Percentiles rank a stretch among this genome's conserved stretches.
These are phyloP conservation scores for Angomonas deanei DNA, from an alignment of 208 protist genomes.

Conservation along the genomic window DNA sequence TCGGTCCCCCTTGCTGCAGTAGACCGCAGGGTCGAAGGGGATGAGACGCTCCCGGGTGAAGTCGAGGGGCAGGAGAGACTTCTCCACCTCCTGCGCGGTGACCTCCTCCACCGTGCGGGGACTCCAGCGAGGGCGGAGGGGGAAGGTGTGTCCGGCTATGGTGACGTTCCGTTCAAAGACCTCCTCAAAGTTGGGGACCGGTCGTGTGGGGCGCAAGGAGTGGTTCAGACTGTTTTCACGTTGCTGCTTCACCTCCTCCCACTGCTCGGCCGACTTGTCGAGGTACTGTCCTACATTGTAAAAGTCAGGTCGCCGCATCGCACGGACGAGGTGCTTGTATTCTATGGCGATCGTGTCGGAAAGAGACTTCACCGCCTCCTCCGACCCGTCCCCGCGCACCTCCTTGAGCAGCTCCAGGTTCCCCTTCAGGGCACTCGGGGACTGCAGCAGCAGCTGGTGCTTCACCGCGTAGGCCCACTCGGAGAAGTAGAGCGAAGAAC, in stretches of 20 bases:
- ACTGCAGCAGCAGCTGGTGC: slow-evolving; percentile 85
- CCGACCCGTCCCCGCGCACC: slow-evolving; percentile 74
- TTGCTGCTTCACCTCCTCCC: slow-evolving; percentile 52
- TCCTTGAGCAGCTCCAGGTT: slow-evolving; percentile 65
- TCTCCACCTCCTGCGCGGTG: slow-evolving; percentile 22
- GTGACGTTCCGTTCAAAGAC: slow-evolving; percentile 84
- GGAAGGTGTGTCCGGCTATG: slow-evolving; percentile 76
- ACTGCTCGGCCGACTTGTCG: slow-evolving; percentile 54
- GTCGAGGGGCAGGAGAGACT: slow-evolving; percentile 37
- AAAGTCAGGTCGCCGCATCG: slow-evolving; percentile 77
- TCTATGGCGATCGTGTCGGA: slow-evolving; percentile 66
- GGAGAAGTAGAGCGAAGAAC: slow-evolving; percentile 65
- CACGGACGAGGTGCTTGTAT: slow-evolving; percentile 61
- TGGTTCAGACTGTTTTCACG: slow-evolving; percentile 61
- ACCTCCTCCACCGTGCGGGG: slow-evolving; percentile 79
- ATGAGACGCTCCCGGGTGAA: slow-evolving; percentile 59
- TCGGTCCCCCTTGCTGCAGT: slow-evolving; percentile 54
- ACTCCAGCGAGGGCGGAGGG: slow-evolving; percentile 74
- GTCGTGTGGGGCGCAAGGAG: slow-evolving; percentile 42
- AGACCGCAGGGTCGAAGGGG: slow-evolving; percentile 39
- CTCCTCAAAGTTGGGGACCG: slow-evolving; percentile 69
- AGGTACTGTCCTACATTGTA: slow-evolving; percentile 74
- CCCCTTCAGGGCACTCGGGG: slow-evolving; percentile 78
- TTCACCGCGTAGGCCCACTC: slow-evolving; percentile 90
- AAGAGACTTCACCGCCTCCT: slow-evolving; percentile 51